phyloP scores from a whole-genome alignment of 2,329 filamentous ascomycete species.

The Coniella lustricola region DNA sequence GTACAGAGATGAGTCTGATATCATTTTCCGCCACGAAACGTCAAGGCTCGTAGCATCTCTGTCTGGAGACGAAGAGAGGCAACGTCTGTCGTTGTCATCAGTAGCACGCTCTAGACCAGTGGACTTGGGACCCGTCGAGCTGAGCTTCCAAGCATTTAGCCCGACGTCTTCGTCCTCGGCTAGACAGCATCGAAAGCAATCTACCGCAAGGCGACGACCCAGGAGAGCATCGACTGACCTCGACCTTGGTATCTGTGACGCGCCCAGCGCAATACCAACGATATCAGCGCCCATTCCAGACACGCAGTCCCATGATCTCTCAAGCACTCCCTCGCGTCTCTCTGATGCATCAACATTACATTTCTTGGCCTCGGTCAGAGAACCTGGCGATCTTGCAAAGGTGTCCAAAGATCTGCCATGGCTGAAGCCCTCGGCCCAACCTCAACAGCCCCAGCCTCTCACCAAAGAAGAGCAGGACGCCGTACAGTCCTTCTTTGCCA shows the following conservation, averaged over 20 bases:
- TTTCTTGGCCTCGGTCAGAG: neutral
- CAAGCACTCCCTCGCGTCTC: neutral
- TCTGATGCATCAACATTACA: neutral
- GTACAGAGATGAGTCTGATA: constrained; percentile 30
- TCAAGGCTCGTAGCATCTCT: constrained; percentile 21
- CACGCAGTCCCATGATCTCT: no score
- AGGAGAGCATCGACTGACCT: neutral
- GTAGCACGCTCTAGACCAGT: neutral
- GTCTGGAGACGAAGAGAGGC: no score
- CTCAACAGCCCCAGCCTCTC: neutral
- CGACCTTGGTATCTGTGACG: no score
- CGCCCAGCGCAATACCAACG: no score
- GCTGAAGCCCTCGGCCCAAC: constrained; percentile 18
- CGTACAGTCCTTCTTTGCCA: constrained; percentile 29
- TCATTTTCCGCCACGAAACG: constrained; percentile 31
- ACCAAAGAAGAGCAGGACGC: constrained; percentile 22
- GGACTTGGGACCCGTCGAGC: neutral
- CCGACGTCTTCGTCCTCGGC: neutral
- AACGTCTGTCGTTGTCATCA: no score
- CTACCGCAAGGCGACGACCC: neutral
- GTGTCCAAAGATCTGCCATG: constrained; percentile 14
- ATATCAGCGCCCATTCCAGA: no score
- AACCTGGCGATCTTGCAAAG: neutral
- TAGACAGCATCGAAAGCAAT: neutral
- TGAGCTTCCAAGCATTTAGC: no score